phyloP scores from a whole-genome alignment of 1,284 basidiomycete species.

The Fomes fomentarius region DNA sequence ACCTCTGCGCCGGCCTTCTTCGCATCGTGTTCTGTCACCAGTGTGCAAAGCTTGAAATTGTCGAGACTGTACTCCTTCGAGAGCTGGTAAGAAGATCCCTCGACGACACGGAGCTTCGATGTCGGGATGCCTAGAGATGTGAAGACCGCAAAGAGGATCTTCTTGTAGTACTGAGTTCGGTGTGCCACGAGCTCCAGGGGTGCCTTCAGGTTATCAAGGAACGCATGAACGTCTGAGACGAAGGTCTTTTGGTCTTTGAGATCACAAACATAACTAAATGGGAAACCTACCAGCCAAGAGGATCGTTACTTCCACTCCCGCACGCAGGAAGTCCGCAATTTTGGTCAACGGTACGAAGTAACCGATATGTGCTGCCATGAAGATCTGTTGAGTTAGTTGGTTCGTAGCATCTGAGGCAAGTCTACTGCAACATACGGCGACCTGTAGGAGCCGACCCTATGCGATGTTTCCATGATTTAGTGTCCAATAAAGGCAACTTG shows the following conservation, averaged over 20 bases:
- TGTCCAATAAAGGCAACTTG: not conserved
- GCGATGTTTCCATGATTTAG: too few relatives aligned
- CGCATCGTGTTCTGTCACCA: slow-evolving; percentile 94
- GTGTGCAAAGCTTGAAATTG: slow-evolving; percentile 89
- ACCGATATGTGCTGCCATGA: slow-evolving; percentile 83
- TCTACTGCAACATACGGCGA: slow-evolving; percentile 66
- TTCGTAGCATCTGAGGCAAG: not conserved
- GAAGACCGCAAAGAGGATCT: slow-evolving; percentile 84
- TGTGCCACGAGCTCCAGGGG: slow-evolving; percentile 92
- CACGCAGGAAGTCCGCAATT: slow-evolving; percentile 95
- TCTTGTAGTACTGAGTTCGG: slow-evolving; percentile 91
- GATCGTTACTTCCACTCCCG: slow-evolving; percentile 90
- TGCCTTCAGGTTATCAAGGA: slow-evolving; percentile 97
- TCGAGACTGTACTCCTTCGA: slow-evolving; percentile 93
- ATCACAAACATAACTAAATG: too few relatives aligned
- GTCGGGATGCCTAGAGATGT: slow-evolving; percentile 90
- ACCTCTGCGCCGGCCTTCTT: slow-evolving; percentile 99
- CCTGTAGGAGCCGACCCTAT: slow-evolving; percentile 93
- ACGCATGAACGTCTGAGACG: slow-evolving; percentile 87
- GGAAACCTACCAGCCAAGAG: slow-evolving; percentile 78
- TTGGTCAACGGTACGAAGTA: slow-evolving; percentile 97
- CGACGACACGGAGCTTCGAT: slow-evolving; percentile 82
- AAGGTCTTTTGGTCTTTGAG: too few relatives aligned
- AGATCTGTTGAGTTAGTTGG: too few relatives aligned
- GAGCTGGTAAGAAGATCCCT: slow-evolving; percentile 93